Conservation (phyloP, 2,329 filamentous ascomycete genomes). For the Aspergillus cejpii region DNA sequence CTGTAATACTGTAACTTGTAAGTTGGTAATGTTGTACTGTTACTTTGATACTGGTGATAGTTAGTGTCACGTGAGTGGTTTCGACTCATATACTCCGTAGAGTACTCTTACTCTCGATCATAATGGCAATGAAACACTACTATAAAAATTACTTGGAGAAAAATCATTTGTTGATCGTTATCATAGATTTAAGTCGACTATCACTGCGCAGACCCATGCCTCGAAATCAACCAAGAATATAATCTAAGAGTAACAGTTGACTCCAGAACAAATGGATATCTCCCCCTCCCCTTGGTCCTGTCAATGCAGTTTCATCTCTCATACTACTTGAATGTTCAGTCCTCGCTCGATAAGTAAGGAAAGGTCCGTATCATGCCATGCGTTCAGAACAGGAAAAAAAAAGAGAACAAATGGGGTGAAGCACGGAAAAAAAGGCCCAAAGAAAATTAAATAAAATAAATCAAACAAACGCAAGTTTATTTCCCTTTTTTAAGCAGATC, state of each 20-base stretch:
- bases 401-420: constrained; percentile 15
- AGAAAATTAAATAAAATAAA: constrained; percentile 24
- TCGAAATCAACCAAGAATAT: constrained; percentile 3
- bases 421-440: constrained; percentile 8
- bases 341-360: constrained; percentile 15
- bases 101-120: no score
- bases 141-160: background rate
- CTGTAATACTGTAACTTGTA: background rate
- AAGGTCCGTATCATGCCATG: constrained; percentile 36
- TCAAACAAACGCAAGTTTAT: constrained; percentile 11
- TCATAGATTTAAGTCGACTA: constrained; percentile 3
- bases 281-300: constrained; percentile 9
- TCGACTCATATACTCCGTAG: background rate
- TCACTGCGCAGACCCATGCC: constrained; percentile 4
- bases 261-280: constrained; percentile 15
- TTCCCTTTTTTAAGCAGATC: constrained; percentile 28
- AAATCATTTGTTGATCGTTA: background rate
- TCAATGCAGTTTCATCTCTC: background rate
- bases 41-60: background rate
- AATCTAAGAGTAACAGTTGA: constrained; percentile 3
- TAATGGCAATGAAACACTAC: no score
- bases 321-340: constrained; percentile 1
- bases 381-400: constrained; percentile 30
- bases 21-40: background rate
- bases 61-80: constrained; percentile 8